Percentiles rank a stretch among this genome's conserved stretches.
These are phyloP conservation scores for maize (Zea mays) DNA, from an alignment of 176 grass and related monocot genomes.

Conservation along the genomic window DNA sequence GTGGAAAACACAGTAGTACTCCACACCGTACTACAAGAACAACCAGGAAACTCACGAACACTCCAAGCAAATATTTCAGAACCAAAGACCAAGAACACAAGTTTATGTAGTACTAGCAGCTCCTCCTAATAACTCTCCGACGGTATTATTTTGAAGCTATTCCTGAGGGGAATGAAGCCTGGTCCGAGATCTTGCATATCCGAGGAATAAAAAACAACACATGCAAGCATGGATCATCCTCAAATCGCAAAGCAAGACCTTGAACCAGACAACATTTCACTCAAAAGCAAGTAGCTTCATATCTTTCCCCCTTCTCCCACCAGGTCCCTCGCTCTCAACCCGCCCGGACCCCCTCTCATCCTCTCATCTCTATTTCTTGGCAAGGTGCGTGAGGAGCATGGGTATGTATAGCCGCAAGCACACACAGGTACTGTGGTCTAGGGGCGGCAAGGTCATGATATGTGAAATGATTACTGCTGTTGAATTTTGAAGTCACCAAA, in stretches of 20 bases:
- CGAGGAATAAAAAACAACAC: constrained; percentile 6
- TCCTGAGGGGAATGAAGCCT: constrained; percentile 99
- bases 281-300: constrained; percentile 79
- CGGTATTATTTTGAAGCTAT: constrained; percentile 57
- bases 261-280: constrained; percentile 99
- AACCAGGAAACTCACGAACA: background rate
- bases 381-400: constrained; percentile 32
- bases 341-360: background rate
- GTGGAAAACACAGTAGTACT: background rate
- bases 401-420: constrained; percentile 58
- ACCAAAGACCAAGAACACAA: background rate
- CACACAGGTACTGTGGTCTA: constrained; percentile 29
- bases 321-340: background rate
- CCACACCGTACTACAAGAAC: background rate
- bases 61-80: background rate
- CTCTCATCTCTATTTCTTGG: constrained; percentile 16
- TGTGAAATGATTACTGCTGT: constrained; percentile 74
- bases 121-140: background rate
- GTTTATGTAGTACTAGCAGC: background rate
- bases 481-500: constrained; percentile 37
- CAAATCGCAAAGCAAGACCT: constrained; percentile 43
- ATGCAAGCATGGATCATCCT: background rate
- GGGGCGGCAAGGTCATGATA: constrained; percentile 59
- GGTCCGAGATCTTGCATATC: constrained; percentile 72
- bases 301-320: constrained; percentile 11